Evolutionary conservation across 2,329 filamentous ascomycete species (phyloP).

Genomic region (Talaromyces atroroseus): DNA sequence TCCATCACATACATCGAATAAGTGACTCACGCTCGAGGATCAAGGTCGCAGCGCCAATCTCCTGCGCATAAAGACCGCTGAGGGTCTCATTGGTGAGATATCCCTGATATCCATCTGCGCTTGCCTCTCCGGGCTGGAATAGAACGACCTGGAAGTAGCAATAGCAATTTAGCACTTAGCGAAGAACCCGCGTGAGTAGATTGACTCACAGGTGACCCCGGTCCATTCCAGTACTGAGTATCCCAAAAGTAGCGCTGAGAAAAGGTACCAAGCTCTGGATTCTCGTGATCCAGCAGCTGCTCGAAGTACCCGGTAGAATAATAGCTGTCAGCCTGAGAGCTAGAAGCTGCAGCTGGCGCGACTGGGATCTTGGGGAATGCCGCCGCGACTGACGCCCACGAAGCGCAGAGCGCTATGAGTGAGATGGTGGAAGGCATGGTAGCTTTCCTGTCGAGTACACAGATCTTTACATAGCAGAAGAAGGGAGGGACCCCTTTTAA

Average conservation of each 20-base stretch:
- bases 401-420: constrained; percentile 4
- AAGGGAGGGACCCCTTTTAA: background rate
- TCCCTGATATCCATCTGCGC: constrained; percentile 42
- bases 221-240: constrained; percentile 48
- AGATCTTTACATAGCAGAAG: background rate
- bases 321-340: background rate
- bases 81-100: constrained; percentile 49
- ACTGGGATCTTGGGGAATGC: constrained; percentile 1
- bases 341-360: background rate
- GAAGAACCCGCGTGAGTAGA: background rate
- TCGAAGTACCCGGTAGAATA: constrained; percentile 38
- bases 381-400: constrained; percentile 3
- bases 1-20: background rate
- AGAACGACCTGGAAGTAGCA: constrained; percentile 40
- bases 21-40: constrained; percentile 48
- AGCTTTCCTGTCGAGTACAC: background rate
- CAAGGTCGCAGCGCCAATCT: constrained; percentile 50
- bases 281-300: constrained; percentile 55
- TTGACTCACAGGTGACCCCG: constrained; percentile 47
- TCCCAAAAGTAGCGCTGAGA: constrained; percentile 52
- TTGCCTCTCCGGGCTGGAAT: constrained; percentile 50
- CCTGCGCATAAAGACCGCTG: constrained; percentile 48
- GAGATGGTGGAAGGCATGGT: constrained; percentile 7
- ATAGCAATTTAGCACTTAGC: background rate
- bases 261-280: constrained; percentile 53